These are phyloP conservation scores for Suhomyces anneliseae DNA, from an alignment of 1,139 yeast species.

Conservation along the genomic window DNA sequence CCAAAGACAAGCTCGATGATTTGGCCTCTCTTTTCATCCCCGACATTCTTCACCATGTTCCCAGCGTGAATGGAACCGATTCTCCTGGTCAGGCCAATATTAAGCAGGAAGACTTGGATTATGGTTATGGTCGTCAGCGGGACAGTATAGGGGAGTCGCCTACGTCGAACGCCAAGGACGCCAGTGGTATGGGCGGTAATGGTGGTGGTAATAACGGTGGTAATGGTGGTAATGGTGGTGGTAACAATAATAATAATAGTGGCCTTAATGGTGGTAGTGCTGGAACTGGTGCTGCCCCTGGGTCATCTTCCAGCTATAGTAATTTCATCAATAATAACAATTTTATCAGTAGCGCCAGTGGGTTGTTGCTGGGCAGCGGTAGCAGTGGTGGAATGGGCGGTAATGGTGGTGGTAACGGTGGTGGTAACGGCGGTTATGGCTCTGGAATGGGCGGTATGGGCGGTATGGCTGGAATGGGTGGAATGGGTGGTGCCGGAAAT, in stretches of 20 bases:
- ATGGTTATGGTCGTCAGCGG: slow-evolving; percentile 6
- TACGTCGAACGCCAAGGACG: slow-evolving; percentile 1
- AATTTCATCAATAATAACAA: slow-evolving; percentile 18
- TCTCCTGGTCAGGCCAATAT: slow-evolving; percentile 10
- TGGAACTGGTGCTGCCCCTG: background rate
- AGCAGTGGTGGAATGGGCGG: background rate
- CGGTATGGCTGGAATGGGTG: background rate
- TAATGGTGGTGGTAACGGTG: background rate
- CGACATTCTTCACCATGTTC: slow-evolving; percentile 35
- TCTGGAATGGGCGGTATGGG: background rate
- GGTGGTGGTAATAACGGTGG: background rate
- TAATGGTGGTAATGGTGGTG: background rate
- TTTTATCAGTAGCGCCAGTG: slow-evolving; percentile 12
- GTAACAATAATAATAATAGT: background rate
- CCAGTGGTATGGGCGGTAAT: background rate
- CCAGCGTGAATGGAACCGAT: slow-evolving; percentile 9
- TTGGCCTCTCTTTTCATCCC: slow-evolving; percentile 46
- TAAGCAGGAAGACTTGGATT: slow-evolving; percentile 25
- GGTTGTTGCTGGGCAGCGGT: background rate
- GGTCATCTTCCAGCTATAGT: slow-evolving; percentile 10
- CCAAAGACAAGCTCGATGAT: slow-evolving; percentile 38
- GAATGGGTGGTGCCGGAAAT: slow-evolving; percentile 1
- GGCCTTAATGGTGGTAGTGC: background rate
- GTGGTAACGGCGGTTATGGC: too few species aligned
- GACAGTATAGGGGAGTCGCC: slow-evolving; percentile 7